Percentiles rank a stretch among this genome's conserved stretches.
Evolutionary conservation across 495 filamentous ascomycete genomes (phyloP).

Genomic region (Neurospora tetrasperma): DNA sequence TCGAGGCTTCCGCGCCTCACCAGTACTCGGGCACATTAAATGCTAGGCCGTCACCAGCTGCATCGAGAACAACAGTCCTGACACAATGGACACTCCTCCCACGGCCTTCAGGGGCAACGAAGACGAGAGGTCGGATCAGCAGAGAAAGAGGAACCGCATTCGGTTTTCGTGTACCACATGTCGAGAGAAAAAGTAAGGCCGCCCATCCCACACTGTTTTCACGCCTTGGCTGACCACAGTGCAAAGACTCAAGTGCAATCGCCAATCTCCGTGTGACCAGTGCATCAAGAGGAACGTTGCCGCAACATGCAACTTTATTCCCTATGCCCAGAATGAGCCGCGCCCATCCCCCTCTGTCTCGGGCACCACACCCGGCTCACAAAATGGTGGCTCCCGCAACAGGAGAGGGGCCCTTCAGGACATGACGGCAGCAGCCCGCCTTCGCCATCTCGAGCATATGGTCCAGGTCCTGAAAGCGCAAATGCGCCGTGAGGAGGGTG

Average conservation of each 20-base stretch:
- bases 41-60: not conserved
- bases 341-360: slow-evolving; percentile 17
- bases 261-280: slow-evolving; percentile 40
- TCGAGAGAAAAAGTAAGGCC: slow-evolving; percentile 39
- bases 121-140: slow-evolving; percentile 1
- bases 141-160: slow-evolving; percentile 41
- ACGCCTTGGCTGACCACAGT: not conserved
- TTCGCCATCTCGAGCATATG: slow-evolving; percentile 44
- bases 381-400: slow-evolving; percentile 30
- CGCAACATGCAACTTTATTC: slow-evolving; percentile 32
- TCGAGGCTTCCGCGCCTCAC: not conserved
- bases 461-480: slow-evolving; percentile 36
- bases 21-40: not conserved
- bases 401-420: not conserved
- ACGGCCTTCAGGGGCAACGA: not conserved
- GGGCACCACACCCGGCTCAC: slow-evolving; percentile 27
- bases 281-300: slow-evolving; percentile 39
- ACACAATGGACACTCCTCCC: not conserved
- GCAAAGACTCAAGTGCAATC: slow-evolving; percentile 42
- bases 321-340: slow-evolving; percentile 10
- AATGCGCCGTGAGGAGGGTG: slow-evolving; percentile 1
- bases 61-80: no score
- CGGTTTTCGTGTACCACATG: slow-evolving; percentile 46
- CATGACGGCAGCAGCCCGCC: slow-evolving; percentile 7
- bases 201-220: not conserved